Base-by-base conservation (phyloP, 164 flowering plant genomes). In the Vitis rupestris region DNA sequence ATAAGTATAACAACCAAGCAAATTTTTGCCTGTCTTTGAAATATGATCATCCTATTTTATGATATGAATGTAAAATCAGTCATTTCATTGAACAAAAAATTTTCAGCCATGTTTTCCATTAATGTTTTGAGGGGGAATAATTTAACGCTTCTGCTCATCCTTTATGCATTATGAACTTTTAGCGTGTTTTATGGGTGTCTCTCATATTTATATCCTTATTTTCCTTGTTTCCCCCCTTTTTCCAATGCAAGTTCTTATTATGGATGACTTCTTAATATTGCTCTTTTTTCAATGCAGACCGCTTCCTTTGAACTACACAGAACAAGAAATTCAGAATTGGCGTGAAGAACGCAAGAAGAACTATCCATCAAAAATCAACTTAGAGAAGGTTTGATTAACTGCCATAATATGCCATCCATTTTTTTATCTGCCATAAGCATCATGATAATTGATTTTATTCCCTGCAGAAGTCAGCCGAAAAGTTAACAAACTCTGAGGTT, bases 311-410 rank as follows among this genome's bases (percentile, higher is more conserved):
- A 84, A 63, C 65, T 95, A 92, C 69, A 77, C 98, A 8, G 92
- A 82, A 31, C 74, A 87, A 83, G 99, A 95, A 85, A 79, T 93
- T 55, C 78, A 72, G 67, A 88, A 82, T 77, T 95, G 99, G 99
- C 94, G 92, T 68, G 92, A 87, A 78, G 87, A 78, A 44, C 87
- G 99, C 19, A 85, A 69, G 79, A 95, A 81, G 75, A 84, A 88
- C 76, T 82, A 83, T 68, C 99, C 99, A 30, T 78, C 93, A 60
- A 80, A 75, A 70, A 59, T 68, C 64, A 86, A 84, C 65, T 51
- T 75, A 10, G 80, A 87, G 71, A 87, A 88, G 95, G 94, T 91
- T 66, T 56, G 68, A 55, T 59, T 64, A 29, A 61, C 9, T 74
- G 27, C 44, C 23, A 47, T 58, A 15, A 0, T 16, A 52, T 59